phyloP scores from a whole-genome alignment of 1,284 basidiomycete species.

The Cryptococcus amylolentus region DNA sequence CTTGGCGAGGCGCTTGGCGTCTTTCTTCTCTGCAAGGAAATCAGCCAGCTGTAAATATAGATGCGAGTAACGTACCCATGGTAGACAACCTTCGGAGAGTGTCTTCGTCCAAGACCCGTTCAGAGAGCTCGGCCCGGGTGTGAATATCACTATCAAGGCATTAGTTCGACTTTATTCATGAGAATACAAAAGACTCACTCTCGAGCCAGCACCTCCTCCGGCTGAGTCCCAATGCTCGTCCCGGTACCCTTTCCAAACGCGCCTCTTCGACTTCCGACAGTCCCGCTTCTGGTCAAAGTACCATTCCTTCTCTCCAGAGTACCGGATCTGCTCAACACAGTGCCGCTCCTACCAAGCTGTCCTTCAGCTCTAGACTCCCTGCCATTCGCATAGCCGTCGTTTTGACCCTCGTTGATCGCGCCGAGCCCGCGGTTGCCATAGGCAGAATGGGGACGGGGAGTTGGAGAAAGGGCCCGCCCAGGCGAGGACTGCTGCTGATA shows the following conservation, averaged over 20 bases:
- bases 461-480: conserved; percentile 4
- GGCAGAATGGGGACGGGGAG: conserved; percentile 26
- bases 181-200: conserved; percentile 29
- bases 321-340: conserved; percentile 27
- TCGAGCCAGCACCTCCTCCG: conserved; percentile 44
- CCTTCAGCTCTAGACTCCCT: conserved; percentile 18
- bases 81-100: conserved; percentile 34
- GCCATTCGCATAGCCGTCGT: conserved; percentile 19
- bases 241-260: conserved; percentile 47
- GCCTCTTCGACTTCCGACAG: conserved; percentile 38
- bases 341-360: conserved; percentile 26
- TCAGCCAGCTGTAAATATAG: neutral
- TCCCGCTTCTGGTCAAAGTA: conserved; percentile 38
- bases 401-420: conserved; percentile 21
- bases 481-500: neutral
- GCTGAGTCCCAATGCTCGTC: conserved; percentile 44
- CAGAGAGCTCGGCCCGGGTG: conserved; percentile 40
- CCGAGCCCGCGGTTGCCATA: conserved; percentile 34
- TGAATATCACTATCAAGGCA: conserved; percentile 39
- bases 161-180: neutral
- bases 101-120: conserved; percentile 35
- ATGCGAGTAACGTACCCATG: conserved; percentile 24
- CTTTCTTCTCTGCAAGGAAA: conserved; percentile 37
- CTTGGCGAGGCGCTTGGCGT: conserved; percentile 47
- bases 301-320: conserved; percentile 34